A percentile compares a stretch with the other conserved stretches of the same genome.
Conservation (phyloP, 768 basidiomycete species). For the Xerocomus spinulosus region DNA sequence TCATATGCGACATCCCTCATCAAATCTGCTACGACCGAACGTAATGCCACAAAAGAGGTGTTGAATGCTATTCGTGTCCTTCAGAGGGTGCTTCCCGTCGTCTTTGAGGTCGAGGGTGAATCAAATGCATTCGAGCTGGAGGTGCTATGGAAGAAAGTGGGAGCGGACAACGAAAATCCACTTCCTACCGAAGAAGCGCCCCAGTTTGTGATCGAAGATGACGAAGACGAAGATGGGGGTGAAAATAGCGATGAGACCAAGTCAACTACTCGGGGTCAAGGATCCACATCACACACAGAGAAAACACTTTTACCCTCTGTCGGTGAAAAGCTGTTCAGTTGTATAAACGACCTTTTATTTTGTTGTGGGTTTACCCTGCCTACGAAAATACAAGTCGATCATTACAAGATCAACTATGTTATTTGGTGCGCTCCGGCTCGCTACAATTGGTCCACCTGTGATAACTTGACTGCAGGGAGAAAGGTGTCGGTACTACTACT, state of each 20-base stretch:
- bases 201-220: slow-evolving; percentile 91
- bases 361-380: slow-evolving; percentile 94
- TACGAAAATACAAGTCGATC: slow-evolving; percentile 66
- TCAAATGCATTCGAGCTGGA: slow-evolving; percentile 70
- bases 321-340: slow-evolving; percentile 73
- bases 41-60: slow-evolving; percentile 78
- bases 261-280: slow-evolving; percentile 10
- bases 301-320: slow-evolving; percentile 65
- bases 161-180: slow-evolving; percentile 38
- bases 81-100: slow-evolving; percentile 82
- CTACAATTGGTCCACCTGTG: slow-evolving; percentile 3
- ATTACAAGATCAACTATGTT: slow-evolving; percentile 79
- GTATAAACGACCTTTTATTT: slow-evolving; percentile 82
- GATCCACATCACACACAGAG: slow-evolving; percentile 31
- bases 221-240: slow-evolving; percentile 45
- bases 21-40: slow-evolving; percentile 49
- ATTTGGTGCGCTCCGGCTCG: slow-evolving; percentile 63
- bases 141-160: slow-evolving; percentile 75
- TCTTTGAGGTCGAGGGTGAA: slow-evolving; percentile 78
- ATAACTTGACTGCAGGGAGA: slow-evolving; percentile 61
- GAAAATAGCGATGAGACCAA: slow-evolving; percentile 36
- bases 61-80: slow-evolving; percentile 91
- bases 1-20: slow-evolving; percentile 71
- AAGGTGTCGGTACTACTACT: slow-evolving; percentile 85
- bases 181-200: slow-evolving; percentile 28